Conservation (phyloP, 2,329 filamentous ascomycete genomes). For the Akanthomyces lecanii region DNA sequence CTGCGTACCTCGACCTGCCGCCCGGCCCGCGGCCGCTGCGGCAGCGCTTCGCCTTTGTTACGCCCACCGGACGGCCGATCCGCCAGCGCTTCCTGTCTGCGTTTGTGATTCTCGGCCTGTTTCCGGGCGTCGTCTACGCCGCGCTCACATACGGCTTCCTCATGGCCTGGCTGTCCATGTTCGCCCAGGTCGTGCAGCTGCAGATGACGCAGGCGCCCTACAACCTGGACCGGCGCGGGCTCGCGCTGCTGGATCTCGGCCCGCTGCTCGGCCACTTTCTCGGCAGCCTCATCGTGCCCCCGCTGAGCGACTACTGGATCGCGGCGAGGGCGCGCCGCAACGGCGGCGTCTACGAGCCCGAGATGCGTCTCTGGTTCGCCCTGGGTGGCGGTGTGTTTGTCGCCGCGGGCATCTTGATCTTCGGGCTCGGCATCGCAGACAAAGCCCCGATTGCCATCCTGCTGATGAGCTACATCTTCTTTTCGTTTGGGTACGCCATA, state of each 20-base stretch:
- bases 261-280: slow-evolving; percentile 4
- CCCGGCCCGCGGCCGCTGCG: not conserved
- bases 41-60: slow-evolving; percentile 1
- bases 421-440: not conserved
- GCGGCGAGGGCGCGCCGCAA: not conserved
- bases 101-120: slow-evolving; percentile 4
- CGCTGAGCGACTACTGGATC: slow-evolving; percentile 11
- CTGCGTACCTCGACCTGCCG: not conserved
- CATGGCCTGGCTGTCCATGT: slow-evolving; percentile 2
- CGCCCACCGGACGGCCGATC: not conserved
- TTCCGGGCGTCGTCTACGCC: slow-evolving; percentile 9
- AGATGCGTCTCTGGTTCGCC: slow-evolving; percentile 10
- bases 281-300: slow-evolving; percentile 1
- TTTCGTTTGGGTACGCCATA: slow-evolving; percentile 1
- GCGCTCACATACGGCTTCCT: slow-evolving; percentile 11
- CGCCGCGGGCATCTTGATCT: not conserved
- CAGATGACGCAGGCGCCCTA: not conserved
- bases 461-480: not conserved
- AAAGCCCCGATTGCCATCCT: not conserved
- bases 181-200: not conserved
- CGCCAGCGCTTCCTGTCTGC: not conserved
- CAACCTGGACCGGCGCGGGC: not conserved
- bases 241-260: not conserved
- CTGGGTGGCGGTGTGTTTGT: not conserved
- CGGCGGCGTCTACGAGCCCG: slow-evolving; percentile 10